Base-by-base conservation (phyloP, 2,329 filamentous ascomycete species). In the Fusarium foetens region DNA sequence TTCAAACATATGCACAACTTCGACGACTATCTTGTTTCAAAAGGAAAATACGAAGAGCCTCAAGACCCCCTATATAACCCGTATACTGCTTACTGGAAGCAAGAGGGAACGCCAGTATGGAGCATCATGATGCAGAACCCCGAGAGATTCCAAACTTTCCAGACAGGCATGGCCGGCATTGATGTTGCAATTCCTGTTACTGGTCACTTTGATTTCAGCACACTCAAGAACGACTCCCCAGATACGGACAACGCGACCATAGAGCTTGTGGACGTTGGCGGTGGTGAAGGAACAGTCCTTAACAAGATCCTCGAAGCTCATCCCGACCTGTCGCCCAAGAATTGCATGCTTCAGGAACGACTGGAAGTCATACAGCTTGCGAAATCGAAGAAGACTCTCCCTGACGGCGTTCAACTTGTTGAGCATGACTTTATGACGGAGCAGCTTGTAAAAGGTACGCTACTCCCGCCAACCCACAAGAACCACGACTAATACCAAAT, bases 21-120 rank as follows among this genome's bases (percentile, higher is more conserved):
- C 49, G 76, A 80, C 72, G 79, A 80, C 27, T 80, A 81, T 51
- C 75, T 81, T 52, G 60, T 63, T 29, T 67, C 66, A 17, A 70
- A 68, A 23, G 70, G 69, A 21, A 75, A 73, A 53, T 69, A 74
- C n/a, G 64, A 65, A n/a, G 76, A 80, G 29, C 78, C 78, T 0
- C 67, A 79, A 36, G 75, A 81, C 46, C 75, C 76, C 4, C 62
- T 77, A 5, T 54, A 70, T 23, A 81, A 80, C 59, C 79, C 79
- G 2, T 80, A 77, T 53, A 81, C 78, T 3, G 75, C 68, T 41
- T 76, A 73, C 63, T 73, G 77, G 66, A 78, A 78, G 25, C 75
- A 81, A 52, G 78, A 80, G n/a, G 80, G 80, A 21, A 79, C 77
- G 1, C 78, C 77, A 5, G 76, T 80, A 3, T 80, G 78, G 78